A percentile compares a stretch with the other conserved stretches of the same genome.
Evolutionary conservation across 495 filamentous ascomycete species (phyloP).

Genomic region (Halenospora varia): DNA sequence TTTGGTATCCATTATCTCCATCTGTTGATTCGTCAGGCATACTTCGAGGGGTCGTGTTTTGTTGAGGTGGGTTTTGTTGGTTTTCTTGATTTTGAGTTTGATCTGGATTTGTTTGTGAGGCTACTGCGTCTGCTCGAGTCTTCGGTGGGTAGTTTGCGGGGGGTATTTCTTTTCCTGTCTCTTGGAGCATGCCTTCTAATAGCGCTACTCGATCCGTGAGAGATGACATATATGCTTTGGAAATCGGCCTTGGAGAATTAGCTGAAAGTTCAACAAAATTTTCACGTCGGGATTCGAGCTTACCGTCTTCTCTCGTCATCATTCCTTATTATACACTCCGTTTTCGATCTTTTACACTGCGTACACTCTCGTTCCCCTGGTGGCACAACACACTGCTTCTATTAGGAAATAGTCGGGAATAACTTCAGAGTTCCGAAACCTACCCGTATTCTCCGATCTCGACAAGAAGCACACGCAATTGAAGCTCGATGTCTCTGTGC

Average conservation of each 20-base stretch:
- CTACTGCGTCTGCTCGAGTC: conserved; percentile 36
- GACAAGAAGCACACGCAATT: conserved; percentile 34
- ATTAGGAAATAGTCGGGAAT: not conserved
- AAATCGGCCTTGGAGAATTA: conserved; percentile 45
- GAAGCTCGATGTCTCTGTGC: conserved; percentile 9
- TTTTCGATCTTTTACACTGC: conserved; percentile 46
- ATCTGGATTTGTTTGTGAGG: not conserved
- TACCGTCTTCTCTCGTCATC: conserved; percentile 51
- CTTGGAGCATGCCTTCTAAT: conserved; percentile 45
- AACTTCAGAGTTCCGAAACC: not conserved
- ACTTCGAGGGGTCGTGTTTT: conserved; percentile 11
- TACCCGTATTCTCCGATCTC: conserved; percentile 46
- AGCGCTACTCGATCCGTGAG: conserved; percentile 46
- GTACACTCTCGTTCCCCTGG: conserved; percentile 45
- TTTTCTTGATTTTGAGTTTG: not conserved
- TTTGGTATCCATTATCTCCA: conserved; percentile 10
- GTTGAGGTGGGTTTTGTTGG: not conserved
- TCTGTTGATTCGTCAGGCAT: conserved; percentile 11
- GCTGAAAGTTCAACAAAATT: not conserved
- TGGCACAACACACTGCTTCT: conserved; percentile 43
- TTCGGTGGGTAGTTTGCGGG: conserved; percentile 49
- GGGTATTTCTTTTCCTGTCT: conserved; percentile 42
- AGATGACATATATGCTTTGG: conserved; percentile 52
- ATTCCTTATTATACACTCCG: conserved; percentile 51
- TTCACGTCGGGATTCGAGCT: not conserved